phyloP scores from a whole-genome alignment of 2,329 filamentous ascomycete genomes.

The Colletotrichum scovillei region DNA sequence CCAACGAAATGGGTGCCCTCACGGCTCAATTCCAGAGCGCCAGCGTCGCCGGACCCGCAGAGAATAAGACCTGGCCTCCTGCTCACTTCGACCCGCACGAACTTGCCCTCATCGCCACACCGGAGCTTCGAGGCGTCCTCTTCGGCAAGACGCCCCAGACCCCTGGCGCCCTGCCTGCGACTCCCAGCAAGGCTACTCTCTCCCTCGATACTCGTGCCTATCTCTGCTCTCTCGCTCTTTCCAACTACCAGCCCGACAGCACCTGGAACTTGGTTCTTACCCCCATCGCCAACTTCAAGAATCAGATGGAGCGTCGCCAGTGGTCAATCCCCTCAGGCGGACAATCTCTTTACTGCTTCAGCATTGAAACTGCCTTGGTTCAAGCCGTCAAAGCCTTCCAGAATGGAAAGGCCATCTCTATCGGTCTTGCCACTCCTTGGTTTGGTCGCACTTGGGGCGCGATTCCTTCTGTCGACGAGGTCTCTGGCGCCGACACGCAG shows the following conservation, averaged over 20 bases:
- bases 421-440: neutral
- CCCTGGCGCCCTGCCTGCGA: rapidly evolving
- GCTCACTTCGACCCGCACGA: no score
- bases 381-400: neutral
- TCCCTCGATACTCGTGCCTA: no score
- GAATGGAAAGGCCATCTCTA: neutral
- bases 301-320: no score
- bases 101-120: no score
- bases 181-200: neutral
- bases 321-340: no score
- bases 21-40: neutral
- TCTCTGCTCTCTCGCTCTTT: no score
- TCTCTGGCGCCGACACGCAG: neutral
- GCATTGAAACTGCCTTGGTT: no score
- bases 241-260: no score
- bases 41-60: neutral
- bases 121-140: neutral
- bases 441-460: neutral
- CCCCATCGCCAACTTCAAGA: no score
- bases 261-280: no score
- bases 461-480: neutral
- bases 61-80: no score
- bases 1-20: rapidly evolving
- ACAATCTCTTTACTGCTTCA: no score
- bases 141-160: neutral